phyloP scores from a whole-genome alignment of 2,329 filamentous ascomycete genomes.

The Fusarium continuum region DNA sequence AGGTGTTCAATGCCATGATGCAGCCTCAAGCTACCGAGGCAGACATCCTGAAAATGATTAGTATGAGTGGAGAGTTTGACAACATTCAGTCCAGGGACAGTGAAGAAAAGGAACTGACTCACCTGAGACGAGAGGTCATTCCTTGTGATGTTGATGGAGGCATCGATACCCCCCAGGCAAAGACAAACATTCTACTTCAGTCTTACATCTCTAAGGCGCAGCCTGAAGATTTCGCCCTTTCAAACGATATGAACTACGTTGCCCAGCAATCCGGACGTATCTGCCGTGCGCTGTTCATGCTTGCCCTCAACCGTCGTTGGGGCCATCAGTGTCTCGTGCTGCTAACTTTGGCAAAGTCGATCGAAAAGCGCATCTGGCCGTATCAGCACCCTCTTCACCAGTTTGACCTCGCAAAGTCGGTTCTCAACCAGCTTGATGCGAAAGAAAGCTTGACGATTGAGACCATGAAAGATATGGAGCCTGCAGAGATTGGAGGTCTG shows the following conservation, averaged over 20 bases:
- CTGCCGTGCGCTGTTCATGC: constrained; percentile 95
- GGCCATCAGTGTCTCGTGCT: constrained; percentile 94
- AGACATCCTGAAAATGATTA: constrained; percentile 94
- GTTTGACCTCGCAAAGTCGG: constrained; percentile 86
- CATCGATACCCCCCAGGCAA: constrained; percentile 78
- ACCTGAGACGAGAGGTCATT: constrained; percentile 74
- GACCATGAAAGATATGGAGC: constrained; percentile 89
- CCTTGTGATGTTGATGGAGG: constrained; percentile 82
- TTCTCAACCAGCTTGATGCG: constrained; percentile 86
- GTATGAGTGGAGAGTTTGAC: constrained; percentile 97
- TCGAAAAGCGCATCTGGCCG: constrained; percentile 95
- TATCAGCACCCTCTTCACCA: constrained; percentile 95
- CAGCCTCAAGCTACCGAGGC: constrained; percentile 83
- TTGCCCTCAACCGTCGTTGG: constrained; percentile 94
- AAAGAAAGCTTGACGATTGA: constrained; percentile 82
- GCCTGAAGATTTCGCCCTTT: constrained; percentile 91
- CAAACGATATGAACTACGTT: constrained; percentile 93
- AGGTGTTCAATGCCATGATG: constrained; percentile 98
- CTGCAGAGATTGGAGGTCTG: constrained; percentile 86
- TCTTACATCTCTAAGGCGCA: constrained; percentile 90
- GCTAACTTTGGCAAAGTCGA: constrained; percentile 92
- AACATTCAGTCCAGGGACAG: constrained; percentile 93
- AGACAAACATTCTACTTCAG: constrained; percentile 95
- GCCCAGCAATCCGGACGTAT: constrained; percentile 96
- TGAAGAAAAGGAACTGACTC: constrained; percentile 86